phyloP scores from a whole-genome alignment of 495 filamentous ascomycete genomes.

The Penicillium antarcticum region DNA sequence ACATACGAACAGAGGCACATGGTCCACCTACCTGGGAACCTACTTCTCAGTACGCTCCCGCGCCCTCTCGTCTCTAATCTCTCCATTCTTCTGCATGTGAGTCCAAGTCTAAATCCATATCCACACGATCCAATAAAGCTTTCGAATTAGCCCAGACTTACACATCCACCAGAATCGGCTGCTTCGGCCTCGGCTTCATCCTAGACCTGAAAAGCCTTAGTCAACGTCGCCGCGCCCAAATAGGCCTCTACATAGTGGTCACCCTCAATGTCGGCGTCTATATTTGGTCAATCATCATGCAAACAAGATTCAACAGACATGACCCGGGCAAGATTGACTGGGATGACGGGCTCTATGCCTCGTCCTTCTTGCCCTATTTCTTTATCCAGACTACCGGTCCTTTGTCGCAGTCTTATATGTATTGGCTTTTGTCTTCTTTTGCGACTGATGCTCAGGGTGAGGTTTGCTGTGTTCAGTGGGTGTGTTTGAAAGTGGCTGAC shows the following conservation, averaged over 20 bases:
- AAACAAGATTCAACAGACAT: slow-evolving; percentile 20
- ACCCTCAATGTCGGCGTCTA: slow-evolving; percentile 28
- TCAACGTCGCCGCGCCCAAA: slow-evolving; percentile 28
- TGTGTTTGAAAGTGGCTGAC: too few species aligned
- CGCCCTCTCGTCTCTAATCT: slow-evolving; percentile 29
- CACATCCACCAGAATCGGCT: slow-evolving; percentile 18
- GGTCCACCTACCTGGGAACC: slow-evolving; percentile 26
- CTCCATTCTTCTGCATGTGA: slow-evolving; percentile 33
- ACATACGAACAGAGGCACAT: slow-evolving; percentile 19
- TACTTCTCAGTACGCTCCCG: slow-evolving; percentile 30
- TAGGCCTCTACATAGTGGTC: slow-evolving; percentile 26
- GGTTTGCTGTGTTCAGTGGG: too few species aligned
- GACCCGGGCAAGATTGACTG: slow-evolving; percentile 27
- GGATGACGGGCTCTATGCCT: slow-evolving; percentile 20
- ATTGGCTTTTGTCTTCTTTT: slow-evolving; percentile 31
- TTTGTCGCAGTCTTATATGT: slow-evolving; percentile 31
- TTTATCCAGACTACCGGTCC: slow-evolving; percentile 31
- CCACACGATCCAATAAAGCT: neutral
- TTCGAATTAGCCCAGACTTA: neutral
- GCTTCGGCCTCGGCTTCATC: slow-evolving; percentile 31
- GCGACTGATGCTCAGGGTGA: slow-evolving; percentile 28
- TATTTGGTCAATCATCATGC: slow-evolving; percentile 32
- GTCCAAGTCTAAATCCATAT: too few species aligned
- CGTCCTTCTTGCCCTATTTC: slow-evolving; percentile 29
- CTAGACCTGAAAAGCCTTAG: slow-evolving; percentile 28